phyloP scores from a whole-genome alignment of 805 yeast species.

The Candida morakotiae region DNA sequence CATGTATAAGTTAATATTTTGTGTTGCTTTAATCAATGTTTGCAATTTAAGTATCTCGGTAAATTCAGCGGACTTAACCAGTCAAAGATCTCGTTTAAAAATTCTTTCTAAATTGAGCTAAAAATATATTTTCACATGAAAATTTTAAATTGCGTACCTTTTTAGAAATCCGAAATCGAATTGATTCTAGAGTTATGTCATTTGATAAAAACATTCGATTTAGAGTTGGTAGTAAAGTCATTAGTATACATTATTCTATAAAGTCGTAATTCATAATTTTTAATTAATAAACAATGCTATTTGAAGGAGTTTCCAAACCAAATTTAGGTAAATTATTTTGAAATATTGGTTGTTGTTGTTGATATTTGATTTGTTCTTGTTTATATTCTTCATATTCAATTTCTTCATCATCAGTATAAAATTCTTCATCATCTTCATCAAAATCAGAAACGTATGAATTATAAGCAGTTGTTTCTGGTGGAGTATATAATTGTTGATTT shows the following conservation, averaged over 20 bases:
- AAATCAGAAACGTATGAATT: conserved; percentile 10
- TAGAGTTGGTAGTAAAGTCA: too few relatives aligned
- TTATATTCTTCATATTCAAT: conserved; percentile 3
- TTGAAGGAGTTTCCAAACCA: conserved; percentile 6
- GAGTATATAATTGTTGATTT: conserved; percentile 10
- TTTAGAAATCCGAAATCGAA: too few relatives aligned
- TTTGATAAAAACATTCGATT: too few relatives aligned
- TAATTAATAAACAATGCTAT: conserved; percentile 8
- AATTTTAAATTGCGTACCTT: too few relatives aligned
- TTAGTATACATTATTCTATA: neutral
- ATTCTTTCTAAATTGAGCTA: too few relatives aligned
- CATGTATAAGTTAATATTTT: too few relatives aligned
- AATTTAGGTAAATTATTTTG: conserved; percentile 6
- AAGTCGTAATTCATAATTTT: conserved; percentile 4
- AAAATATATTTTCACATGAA: too few relatives aligned
- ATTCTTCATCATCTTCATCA: conserved; percentile 8
- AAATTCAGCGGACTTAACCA: too few relatives aligned
- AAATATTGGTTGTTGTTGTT: conserved; percentile 1
- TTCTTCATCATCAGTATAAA: conserved; percentile 4
- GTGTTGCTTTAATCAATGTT: too few relatives aligned
- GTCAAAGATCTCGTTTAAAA: too few relatives aligned
- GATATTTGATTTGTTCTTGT: neutral
- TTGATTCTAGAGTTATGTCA: too few relatives aligned
- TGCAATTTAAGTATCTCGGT: too few relatives aligned
- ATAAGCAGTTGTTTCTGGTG: conserved; percentile 11